A percentile compares a stretch with the other conserved stretches of the same genome.
Conservation (phyloP, 2,329 filamentous ascomycete species). For the Pseudopyrenochaeta lycopersici region DNA sequence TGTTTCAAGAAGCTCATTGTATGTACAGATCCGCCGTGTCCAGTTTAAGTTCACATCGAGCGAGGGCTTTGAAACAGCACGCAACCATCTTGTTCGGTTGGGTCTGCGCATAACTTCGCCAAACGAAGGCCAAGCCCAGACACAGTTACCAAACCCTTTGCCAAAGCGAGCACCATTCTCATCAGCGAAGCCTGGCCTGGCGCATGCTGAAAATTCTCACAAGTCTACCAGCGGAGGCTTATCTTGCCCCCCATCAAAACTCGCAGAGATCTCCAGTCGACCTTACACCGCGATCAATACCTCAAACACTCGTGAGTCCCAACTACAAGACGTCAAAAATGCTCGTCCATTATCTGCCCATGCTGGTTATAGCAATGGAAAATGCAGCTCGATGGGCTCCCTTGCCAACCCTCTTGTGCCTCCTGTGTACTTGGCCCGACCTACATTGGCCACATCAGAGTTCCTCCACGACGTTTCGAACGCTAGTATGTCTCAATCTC, state of each 20-base stretch:
- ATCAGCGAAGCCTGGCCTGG: not conserved
- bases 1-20: conserved; percentile 9
- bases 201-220: conserved; percentile 2
- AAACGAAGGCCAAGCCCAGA: conserved; percentile 13
- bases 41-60: conserved; percentile 55
- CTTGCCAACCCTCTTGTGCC: conserved; percentile 27
- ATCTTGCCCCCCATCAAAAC: conserved; percentile 38
- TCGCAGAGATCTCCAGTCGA: conserved; percentile 33
- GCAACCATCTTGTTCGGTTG: conserved; percentile 42
- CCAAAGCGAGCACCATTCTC: conserved; percentile 1
- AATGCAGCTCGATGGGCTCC: not conserved
- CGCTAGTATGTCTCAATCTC: conserved; percentile 1
- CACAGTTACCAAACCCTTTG: conserved; percentile 16
- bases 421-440: conserved; percentile 37
- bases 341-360: conserved; percentile 29
- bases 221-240: conserved; percentile 14
- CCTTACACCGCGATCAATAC: conserved; percentile 32
- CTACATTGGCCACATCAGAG: conserved; percentile 30
- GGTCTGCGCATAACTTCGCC: conserved; percentile 43
- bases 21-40: conserved; percentile 51
- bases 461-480: conserved; percentile 8
- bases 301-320: conserved; percentile 11
- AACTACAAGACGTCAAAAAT: conserved; percentile 15
- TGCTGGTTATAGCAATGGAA: conserved; percentile 1
- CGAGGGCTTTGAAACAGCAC: conserved; percentile 47